Evolutionary conservation across 2,329 filamentous ascomycete species (phyloP).

Genomic region (Sclerotinia trifoliorum): DNA sequence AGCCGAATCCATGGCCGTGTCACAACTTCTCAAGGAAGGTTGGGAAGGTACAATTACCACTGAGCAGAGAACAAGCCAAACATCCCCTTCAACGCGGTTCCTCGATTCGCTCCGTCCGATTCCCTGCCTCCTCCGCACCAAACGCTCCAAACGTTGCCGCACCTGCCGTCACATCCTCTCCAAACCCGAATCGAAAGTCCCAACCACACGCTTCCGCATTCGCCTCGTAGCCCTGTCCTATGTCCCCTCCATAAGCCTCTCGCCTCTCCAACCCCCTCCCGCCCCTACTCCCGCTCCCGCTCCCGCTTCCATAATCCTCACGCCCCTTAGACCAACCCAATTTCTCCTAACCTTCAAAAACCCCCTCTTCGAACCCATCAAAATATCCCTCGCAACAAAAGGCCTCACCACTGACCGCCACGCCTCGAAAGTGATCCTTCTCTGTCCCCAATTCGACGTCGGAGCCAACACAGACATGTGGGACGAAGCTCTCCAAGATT

Average conservation of each 20-base stretch:
- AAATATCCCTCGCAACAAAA: constrained; percentile 83
- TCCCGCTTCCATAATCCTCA: constrained; percentile 23
- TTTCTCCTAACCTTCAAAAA: constrained; percentile 91
- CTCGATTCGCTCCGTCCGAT: constrained; percentile 75
- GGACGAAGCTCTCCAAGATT: constrained; percentile 68
- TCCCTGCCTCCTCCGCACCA: constrained; percentile 80
- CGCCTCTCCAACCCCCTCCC: constrained; percentile 51
- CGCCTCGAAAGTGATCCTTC: constrained; percentile 77
- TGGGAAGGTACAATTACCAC: constrained; percentile 62
- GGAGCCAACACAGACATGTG: constrained; percentile 91
- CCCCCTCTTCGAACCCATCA: constrained; percentile 87
- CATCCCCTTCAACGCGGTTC: constrained; percentile 55
- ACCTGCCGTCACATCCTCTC: constrained; percentile 92
- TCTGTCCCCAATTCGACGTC: constrained; percentile 92
- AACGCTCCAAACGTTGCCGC: constrained; percentile 90
- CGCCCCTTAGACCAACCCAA: constrained; percentile 58
- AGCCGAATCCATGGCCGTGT: constrained; percentile 58
- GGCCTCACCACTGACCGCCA: constrained; percentile 74
- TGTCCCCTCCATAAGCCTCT: constrained; percentile 78
- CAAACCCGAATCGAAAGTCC: constrained; percentile 88
- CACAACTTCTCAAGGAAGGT: constrained; percentile 53
- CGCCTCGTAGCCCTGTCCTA: constrained; percentile 84
- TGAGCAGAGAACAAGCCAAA: constrained; percentile 54
- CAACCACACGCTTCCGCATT: constrained; percentile 88
- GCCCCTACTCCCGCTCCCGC: constrained; percentile 2